phyloP scores from a whole-genome alignment of 768 basidiomycete species.

The Calvatia gigantea region DNA sequence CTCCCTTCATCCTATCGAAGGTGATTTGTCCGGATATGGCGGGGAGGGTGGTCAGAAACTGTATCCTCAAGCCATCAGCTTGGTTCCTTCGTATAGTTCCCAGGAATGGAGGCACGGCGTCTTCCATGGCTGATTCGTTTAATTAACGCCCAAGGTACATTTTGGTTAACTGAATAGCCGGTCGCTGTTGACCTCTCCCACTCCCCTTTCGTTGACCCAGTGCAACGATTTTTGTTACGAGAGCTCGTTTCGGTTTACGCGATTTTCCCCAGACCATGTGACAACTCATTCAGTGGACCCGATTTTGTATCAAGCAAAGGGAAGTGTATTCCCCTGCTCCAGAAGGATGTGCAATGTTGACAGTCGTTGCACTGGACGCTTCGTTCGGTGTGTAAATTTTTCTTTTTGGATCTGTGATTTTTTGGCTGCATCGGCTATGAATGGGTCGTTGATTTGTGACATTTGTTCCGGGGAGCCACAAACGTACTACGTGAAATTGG shows the following conservation, averaged over 20 bases:
- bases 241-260: not conserved
- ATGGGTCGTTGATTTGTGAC: not conserved
- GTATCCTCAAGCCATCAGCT: not conserved
- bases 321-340: not conserved
- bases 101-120: constrained; percentile 2
- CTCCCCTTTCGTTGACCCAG: not conserved
- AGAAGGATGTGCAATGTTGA: not conserved
- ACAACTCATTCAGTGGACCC: not conserved
- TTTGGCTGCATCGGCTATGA: not conserved
- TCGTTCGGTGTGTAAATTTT: not conserved
- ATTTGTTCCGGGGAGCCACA: not conserved
- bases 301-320: not conserved
- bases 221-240: constrained; percentile 5
- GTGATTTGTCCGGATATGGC: constrained; percentile 7
- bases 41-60: not conserved
- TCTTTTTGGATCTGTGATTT: not conserved
- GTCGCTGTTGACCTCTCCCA: not conserved
- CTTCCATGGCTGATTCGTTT: not conserved
- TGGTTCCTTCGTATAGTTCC: not conserved
- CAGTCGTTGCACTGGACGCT: not conserved
- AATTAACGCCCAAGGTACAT: not conserved
- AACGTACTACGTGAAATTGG: not conserved
- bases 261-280: constrained; percentile 4
- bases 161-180: not conserved
- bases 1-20: not conserved